phyloP scores from a whole-genome alignment of 163 green algal species.

The Smithsoniella earleae region DNA sequence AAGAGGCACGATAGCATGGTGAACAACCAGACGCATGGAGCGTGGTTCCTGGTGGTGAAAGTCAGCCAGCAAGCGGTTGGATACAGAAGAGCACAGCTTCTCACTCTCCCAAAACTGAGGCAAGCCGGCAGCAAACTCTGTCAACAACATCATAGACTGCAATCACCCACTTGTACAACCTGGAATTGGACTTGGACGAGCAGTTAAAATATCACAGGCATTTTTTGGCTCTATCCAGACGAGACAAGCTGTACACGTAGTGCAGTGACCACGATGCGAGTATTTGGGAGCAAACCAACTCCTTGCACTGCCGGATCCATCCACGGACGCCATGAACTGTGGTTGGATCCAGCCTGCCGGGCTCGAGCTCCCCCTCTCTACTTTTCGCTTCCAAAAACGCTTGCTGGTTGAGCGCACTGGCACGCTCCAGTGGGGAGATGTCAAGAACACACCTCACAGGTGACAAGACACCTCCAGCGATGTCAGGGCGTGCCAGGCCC shows the following conservation, averaged over 20 bases:
- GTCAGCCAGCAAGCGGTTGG: not conserved
- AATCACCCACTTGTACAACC: no score
- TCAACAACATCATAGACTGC: slow-evolving; percentile 27
- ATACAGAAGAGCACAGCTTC: not conserved
- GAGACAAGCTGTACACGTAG: no score
- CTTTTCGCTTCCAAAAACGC: slow-evolving; percentile 15
- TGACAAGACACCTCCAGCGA: not conserved
- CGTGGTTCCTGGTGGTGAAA: slow-evolving; percentile 10
- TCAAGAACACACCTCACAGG: not conserved
- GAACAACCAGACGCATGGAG: slow-evolving; percentile 1
- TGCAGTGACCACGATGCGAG: no score
- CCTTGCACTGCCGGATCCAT: slow-evolving; percentile 30
- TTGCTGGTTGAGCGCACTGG: slow-evolving; percentile 14
- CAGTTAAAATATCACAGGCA: no score
- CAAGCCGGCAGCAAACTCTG: not conserved
- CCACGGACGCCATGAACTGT: not conserved
- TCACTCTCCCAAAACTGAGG: slow-evolving; percentile 22
- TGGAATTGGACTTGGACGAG: no score
- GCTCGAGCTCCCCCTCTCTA: not conserved
- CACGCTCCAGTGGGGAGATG: slow-evolving; percentile 26
- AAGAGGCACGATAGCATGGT: slow-evolving; percentile 15
- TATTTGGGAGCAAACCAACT: slow-evolving; percentile 12
- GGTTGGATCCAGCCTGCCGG: not conserved
- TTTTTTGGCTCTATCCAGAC: no score
- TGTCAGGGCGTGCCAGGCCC: not conserved